phyloP scores from a whole-genome alignment of 306 rosid genomes.

The Cucurbita argyrosperma region DNA sequence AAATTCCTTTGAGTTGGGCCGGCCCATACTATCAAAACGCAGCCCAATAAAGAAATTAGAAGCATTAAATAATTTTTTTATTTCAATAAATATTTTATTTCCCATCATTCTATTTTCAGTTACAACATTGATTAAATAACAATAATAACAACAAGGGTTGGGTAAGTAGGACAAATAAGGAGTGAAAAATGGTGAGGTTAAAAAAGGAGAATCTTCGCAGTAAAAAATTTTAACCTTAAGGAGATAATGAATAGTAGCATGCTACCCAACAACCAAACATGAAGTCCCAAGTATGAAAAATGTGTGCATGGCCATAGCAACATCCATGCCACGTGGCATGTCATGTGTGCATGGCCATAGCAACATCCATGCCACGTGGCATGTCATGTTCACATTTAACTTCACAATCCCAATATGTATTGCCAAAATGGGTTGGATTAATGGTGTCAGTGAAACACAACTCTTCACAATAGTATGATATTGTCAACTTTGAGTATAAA shows the following conservation, averaged over 20 bases:
- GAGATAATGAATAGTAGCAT: neutral
- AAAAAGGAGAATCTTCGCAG: neutral
- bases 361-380: neutral
- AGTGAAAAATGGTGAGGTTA: neutral
- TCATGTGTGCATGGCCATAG: neutral
- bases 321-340: neutral
- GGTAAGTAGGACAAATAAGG: neutral
- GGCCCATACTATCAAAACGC: neutral
- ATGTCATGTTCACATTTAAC: neutral
- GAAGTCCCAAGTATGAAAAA: neutral
- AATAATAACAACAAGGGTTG: neutral
- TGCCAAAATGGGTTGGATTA: no score
- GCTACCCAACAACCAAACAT: constrained; percentile 6
- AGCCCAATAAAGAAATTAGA: neutral
- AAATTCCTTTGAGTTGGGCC: neutral
- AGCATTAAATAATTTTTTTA: neutral
- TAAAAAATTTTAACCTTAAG: neutral
- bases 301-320: neutral
- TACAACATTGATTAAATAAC: neutral
- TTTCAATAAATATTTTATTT: neutral
- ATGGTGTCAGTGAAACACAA: no score
- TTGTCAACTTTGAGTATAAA: no score
- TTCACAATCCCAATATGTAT: neutral
- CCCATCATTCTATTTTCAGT: neutral
- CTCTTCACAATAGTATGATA: no score